Conservation (phyloP, 1,284 basidiomycete genomes). For the Marasmius oreades region DNA sequence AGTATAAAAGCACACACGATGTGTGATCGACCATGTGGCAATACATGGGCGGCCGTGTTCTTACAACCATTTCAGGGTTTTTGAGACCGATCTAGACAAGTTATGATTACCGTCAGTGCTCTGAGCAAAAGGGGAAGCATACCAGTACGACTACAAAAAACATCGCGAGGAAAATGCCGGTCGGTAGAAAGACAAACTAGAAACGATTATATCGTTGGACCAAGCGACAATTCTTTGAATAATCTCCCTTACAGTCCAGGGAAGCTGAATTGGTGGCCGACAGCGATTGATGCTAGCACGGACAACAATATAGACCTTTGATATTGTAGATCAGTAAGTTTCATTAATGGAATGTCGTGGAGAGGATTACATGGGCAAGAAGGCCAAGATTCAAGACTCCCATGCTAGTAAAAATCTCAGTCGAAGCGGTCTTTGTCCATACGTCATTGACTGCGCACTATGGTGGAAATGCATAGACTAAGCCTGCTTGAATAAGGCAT, state of each 20-base stretch:
- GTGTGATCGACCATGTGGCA: background rate
- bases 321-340: background rate
- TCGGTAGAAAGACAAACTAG: too few species aligned
- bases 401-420: background rate
- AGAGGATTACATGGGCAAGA: background rate
- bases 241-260: background rate
- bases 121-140: too few species aligned
- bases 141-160: too few species aligned
- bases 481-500: constrained; percentile 22
- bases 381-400: constrained; percentile 3
- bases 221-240: background rate
- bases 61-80: background rate
- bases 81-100: background rate
- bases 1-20: background rate
- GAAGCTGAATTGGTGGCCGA: background rate
- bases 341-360: background rate
- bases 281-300: background rate
- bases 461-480: constrained; percentile 22
- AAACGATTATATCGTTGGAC: background rate
- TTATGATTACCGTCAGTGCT: too few species aligned
- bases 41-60: background rate
- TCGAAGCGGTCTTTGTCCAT: background rate
- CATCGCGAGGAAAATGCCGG: too few species aligned
- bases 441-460: constrained; percentile 1
- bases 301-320: background rate